Evolutionary conservation across 2,329 filamentous ascomycete genomes (phyloP).

Genomic region (Pestalotiopsis sp.): DNA sequence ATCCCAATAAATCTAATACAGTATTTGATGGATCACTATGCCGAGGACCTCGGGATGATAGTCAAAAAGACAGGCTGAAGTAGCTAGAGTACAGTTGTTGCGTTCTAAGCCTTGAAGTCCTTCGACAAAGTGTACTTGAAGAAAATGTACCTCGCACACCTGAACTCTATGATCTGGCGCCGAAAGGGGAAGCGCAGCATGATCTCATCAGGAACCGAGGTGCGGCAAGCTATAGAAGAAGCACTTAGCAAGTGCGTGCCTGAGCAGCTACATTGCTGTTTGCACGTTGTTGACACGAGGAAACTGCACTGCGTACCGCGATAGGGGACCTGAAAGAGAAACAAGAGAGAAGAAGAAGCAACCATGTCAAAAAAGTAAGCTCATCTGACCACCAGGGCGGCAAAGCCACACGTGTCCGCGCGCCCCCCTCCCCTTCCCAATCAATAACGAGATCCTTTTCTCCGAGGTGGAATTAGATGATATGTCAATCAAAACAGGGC

Average conservation of each 20-base stretch:
- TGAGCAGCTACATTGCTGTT: background rate
- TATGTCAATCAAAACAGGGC: constrained; percentile 1
- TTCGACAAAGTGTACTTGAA: no score
- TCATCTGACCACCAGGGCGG: background rate
- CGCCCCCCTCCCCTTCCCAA: background rate
- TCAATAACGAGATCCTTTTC: background rate
- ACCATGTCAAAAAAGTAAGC: background rate
- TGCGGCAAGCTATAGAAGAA: background rate
- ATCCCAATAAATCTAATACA: background rate
- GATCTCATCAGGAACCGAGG: background rate
- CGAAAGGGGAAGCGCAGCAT: background rate
- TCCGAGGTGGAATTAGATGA: background rate
- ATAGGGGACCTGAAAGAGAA: background rate
- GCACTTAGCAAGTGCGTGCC: background rate
- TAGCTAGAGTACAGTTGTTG: no score
- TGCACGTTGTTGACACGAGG: background rate
- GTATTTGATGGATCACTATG: background rate
- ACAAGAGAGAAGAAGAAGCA: background rate
- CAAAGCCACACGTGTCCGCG: background rate
- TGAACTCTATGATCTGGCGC: background rate
- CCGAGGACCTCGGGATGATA: background rate
- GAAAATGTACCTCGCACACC: no score
- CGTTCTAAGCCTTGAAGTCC: no score
- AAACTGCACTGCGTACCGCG: background rate
- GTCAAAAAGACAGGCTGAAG: no score